A percentile compares a stretch with the other conserved stretches of the same genome.
phyloP scores from a whole-genome alignment of 129 eudicot genomes.

The Smallanthus sonchifolius region DNA sequence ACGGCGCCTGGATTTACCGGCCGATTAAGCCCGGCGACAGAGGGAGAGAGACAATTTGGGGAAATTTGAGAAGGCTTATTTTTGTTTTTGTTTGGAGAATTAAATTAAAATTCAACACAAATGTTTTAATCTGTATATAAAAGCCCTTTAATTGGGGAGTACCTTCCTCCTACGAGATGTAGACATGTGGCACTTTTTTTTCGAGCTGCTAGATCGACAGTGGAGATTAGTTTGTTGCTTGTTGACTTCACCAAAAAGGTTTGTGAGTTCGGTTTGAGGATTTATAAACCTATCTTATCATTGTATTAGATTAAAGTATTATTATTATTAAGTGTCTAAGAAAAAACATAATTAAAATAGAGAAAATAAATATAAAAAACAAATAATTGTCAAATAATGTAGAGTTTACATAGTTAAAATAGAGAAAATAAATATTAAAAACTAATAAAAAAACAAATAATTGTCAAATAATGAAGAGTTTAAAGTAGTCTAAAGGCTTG shows the following conservation, averaged over 20 bases:
- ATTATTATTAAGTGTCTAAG: too few relatives aligned
- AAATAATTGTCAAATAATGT: too few relatives aligned
- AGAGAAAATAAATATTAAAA: too few relatives aligned
- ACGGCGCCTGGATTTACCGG: slow-evolving; percentile 34
- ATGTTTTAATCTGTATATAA: neutral
- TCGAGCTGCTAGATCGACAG: slow-evolving; percentile 8
- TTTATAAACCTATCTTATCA: neutral
- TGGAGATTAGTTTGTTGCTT: slow-evolving; percentile 16
- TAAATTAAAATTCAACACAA: slow-evolving; percentile 12
- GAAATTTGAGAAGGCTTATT: slow-evolving; percentile 30
- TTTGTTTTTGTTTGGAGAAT: slow-evolving; percentile 36
- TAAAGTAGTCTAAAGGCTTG: too few relatives aligned
- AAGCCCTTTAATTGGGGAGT: slow-evolving; percentile 16
- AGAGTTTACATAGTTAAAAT: too few relatives aligned
- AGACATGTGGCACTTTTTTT: slow-evolving; percentile 4
- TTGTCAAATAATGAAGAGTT: too few relatives aligned
- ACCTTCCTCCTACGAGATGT: slow-evolving; percentile 14
- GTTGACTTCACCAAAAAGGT: slow-evolving; percentile 7
- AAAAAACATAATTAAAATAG: too few relatives aligned
- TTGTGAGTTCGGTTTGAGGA: neutral
- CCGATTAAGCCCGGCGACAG: slow-evolving; percentile 21
- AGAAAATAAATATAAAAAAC: too few relatives aligned
- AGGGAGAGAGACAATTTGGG: slow-evolving; percentile 16
- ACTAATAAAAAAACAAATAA: too few relatives aligned
- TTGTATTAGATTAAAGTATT: too few relatives aligned